Conservation (phyloP, 1,139 yeast species). For the Yamadazyma siamensis region DNA sequence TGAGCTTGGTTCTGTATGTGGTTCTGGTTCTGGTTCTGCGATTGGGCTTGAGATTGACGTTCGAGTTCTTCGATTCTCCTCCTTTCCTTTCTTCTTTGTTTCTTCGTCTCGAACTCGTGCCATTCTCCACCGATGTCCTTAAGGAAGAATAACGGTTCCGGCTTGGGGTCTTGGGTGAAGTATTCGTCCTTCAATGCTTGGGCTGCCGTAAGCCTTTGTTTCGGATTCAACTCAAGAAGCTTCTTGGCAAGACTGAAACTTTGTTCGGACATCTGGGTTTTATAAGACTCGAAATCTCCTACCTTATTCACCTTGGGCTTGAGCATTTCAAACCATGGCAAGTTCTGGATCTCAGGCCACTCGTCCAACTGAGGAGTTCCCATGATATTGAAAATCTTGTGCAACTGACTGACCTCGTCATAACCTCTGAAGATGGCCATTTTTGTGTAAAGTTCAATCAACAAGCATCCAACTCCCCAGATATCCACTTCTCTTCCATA, state of each 20-base stretch:
- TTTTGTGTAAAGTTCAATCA: constrained; percentile 75
- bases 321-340: constrained; percentile 93
- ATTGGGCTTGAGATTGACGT: constrained; percentile 1
- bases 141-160: constrained; percentile 54
- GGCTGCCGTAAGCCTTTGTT: constrained; percentile 70
- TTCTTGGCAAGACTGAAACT: constrained; percentile 65
- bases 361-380: constrained; percentile 77
- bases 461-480: constrained; percentile 95
- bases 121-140: constrained; percentile 73
- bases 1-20: constrained; percentile 1
- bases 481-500: constrained; percentile 91
- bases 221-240: constrained; percentile 68
- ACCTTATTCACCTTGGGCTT: constrained; percentile 53
- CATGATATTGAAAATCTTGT: constrained; percentile 73
- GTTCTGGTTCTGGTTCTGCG: neutral
- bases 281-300: constrained; percentile 49
- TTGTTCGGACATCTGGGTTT: constrained; percentile 44
- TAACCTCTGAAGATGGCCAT: constrained; percentile 81
- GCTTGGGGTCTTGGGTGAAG: constrained; percentile 66
- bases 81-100: constrained; percentile 64
- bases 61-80: constrained; percentile 36
- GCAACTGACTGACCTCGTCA: constrained; percentile 83
- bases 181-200: constrained; percentile 83
- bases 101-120: constrained; percentile 96
- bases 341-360: constrained; percentile 73